These are phyloP conservation scores for Verticillium nonalfalfae DNA, from an alignment of 2,329 filamentous ascomycete genomes.

Conservation along the genomic window DNA sequence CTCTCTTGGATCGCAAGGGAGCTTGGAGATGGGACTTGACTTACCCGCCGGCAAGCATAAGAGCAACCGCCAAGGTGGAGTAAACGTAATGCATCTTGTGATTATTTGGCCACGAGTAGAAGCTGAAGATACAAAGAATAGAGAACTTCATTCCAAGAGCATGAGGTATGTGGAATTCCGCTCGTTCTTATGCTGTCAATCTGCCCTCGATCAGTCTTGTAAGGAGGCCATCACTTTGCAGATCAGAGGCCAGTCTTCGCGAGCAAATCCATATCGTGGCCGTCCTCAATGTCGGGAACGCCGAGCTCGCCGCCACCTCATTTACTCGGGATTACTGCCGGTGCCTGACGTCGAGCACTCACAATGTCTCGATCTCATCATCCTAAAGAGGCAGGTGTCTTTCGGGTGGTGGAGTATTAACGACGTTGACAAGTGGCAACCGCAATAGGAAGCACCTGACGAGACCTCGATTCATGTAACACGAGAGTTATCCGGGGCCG, in stretches of 20 bases:
- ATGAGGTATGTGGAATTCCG: too few relatives aligned
- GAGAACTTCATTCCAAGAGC: not conserved
- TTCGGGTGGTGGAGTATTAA: not conserved
- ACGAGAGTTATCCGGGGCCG: not conserved
- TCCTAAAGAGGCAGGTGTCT: not conserved
- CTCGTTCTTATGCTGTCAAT: too few relatives aligned
- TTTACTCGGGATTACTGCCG: too few relatives aligned
- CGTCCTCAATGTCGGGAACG: too few relatives aligned
- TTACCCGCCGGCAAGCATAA: not conserved
- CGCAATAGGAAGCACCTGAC: not conserved
- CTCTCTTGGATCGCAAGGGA: not conserved
- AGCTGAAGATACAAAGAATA: not conserved
- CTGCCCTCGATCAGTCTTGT: too few relatives aligned
- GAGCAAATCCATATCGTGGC: too few relatives aligned
- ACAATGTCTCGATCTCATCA: not conserved
- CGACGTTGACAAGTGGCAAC: not conserved
- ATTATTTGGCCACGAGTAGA: not conserved
- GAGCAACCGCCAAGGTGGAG: not conserved
- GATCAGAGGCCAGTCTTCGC: too few relatives aligned
- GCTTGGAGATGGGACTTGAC: not conserved
- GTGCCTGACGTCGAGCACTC: too few relatives aligned
- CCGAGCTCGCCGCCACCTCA: too few relatives aligned
- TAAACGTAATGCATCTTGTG: constrained; percentile 1
- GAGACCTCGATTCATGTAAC: not conserved
- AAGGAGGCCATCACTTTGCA: too few relatives aligned